phyloP scores from a whole-genome alignment of 169 alveolate species.

The Plasmodium vinckei region DNA sequence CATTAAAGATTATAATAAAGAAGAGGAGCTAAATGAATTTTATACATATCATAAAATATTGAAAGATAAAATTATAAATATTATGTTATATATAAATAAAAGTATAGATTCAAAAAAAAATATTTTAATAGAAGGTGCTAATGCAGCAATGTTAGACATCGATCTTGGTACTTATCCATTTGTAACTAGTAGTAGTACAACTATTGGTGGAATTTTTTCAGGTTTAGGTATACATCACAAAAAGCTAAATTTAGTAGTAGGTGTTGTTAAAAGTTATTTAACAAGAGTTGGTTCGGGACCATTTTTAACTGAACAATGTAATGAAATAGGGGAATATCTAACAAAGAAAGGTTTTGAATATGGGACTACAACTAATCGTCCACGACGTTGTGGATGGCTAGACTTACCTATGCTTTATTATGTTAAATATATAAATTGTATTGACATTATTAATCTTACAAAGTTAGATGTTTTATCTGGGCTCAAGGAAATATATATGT shows the following conservation, averaged over 20 bases:
- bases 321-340: conserved; percentile 84
- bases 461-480: conserved; percentile 95
- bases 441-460: conserved; percentile 91
- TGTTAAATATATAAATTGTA: conserved; percentile 84
- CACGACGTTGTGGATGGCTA: conserved; percentile 98
- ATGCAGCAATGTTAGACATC: conserved; percentile 85
- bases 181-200: conserved; percentile 84
- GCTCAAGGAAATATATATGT: conserved; percentile 88
- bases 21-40: conserved; percentile 85
- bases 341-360: conserved; percentile 92
- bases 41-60: conserved; percentile 83
- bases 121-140: conserved; percentile 82
- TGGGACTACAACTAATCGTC: conserved; percentile 97
- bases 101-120: conserved; percentile 81
- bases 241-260: conserved; percentile 82
- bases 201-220: conserved; percentile 81
- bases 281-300: conserved; percentile 98
- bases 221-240: conserved; percentile 81
- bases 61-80: conserved; percentile 88
- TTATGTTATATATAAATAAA: conserved; percentile 82
- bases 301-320: conserved; percentile 94
- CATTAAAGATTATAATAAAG: conserved; percentile 79
- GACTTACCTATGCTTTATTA: conserved; percentile 91
- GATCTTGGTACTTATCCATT: conserved; percentile 86
- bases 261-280: conserved; percentile 94